These are phyloP conservation scores for Phialophora verrucosa DNA, from an alignment of 2,329 filamentous ascomycete species.

Conservation along the genomic window DNA sequence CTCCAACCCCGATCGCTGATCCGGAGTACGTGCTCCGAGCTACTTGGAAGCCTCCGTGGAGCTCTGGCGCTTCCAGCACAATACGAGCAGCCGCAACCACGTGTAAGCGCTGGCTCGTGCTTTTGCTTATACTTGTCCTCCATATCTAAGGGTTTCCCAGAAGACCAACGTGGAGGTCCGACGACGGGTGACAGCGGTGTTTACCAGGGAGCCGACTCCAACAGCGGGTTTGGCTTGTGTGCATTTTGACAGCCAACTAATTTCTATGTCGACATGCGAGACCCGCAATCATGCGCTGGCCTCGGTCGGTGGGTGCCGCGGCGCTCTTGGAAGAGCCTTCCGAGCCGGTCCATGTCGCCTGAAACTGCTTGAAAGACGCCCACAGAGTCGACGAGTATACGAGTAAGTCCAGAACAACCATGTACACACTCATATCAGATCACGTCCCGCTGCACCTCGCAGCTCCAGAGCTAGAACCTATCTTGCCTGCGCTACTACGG, in stretches of 20 bases:
- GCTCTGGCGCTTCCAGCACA: background rate
- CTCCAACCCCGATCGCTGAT: background rate
- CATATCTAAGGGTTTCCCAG: background rate
- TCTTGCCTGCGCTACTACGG: too few species aligned
- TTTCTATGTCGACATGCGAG: background rate
- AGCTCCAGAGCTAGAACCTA: background rate
- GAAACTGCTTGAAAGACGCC: background rate
- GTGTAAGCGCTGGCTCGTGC: background rate
- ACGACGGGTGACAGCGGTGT: background rate
- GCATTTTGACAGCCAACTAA: background rate
- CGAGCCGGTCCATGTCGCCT: background rate
- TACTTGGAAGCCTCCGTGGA: background rate
- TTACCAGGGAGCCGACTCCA: background rate
- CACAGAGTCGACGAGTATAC: background rate
- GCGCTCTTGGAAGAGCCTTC: background rate
- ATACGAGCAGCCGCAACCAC: background rate
- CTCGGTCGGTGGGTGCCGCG: background rate
- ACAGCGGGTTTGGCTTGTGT: background rate
- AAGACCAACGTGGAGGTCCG: background rate
- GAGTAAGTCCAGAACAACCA: background rate
- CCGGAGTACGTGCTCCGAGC: background rate
- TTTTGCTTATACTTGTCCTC: background rate
- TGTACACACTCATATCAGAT: background rate
- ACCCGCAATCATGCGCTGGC: background rate
- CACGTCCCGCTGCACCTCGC: background rate